Evolutionary conservation across 345 rosid genomes (phyloP).

Genomic region (Lagerstroemia speciosa): DNA sequence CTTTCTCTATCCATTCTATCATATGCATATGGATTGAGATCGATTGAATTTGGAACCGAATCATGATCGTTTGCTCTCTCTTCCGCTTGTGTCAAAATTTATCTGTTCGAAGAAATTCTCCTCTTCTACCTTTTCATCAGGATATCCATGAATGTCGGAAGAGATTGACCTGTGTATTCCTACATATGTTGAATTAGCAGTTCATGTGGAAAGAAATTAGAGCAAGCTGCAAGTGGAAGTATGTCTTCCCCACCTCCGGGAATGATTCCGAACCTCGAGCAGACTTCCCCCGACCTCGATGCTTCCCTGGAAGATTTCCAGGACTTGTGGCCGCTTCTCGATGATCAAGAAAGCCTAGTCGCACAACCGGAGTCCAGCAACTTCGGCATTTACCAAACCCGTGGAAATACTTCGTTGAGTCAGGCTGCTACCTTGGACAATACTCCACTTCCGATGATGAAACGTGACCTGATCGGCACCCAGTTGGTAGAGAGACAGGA

Average conservation of each 20-base stretch:
- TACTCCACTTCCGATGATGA: background rate
- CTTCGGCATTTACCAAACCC: background rate
- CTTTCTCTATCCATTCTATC: no score
- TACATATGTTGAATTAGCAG: background rate
- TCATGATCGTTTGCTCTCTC: background rate
- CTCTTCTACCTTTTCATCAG: no score
- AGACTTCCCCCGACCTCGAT: background rate
- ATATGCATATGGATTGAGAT: background rate
- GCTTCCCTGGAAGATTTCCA: background rate
- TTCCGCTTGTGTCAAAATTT: background rate
- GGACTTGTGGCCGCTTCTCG: constrained; percentile 5
- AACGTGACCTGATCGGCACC: background rate
- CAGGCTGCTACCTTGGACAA: background rate
- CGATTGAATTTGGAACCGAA: background rate
- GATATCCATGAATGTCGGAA: no score
- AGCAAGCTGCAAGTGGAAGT: background rate
- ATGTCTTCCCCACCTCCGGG: constrained; percentile 7
- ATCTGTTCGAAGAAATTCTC: no score
- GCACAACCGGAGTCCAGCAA: background rate
- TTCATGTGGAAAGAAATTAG: background rate
- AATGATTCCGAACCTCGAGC: background rate
- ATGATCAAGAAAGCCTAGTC: background rate
- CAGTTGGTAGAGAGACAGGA: background rate
- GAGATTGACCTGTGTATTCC: background rate
- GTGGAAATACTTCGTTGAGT: background rate